Conservation (phyloP, 2,329 filamentous ascomycete species). For the Pseudopyricularia javanii region DNA sequence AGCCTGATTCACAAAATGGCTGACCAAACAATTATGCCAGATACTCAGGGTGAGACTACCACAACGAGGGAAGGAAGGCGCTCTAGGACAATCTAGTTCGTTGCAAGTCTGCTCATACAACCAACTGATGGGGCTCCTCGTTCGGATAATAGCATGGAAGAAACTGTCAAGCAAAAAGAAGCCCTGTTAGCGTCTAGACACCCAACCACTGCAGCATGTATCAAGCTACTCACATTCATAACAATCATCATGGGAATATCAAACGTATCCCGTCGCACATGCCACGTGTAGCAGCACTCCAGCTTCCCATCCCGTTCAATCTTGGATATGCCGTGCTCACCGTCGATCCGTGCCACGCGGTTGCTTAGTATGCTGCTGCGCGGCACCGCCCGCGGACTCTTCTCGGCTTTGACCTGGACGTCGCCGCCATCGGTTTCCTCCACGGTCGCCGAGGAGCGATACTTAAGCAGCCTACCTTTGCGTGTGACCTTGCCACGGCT, state of each 20-base stretch:
- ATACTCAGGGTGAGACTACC: too few relatives aligned
- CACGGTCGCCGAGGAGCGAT: conserved; percentile 46
- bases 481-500: conserved; percentile 75
- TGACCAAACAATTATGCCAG: too few relatives aligned
- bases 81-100: neutral
- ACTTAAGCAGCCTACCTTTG: conserved; percentile 79
- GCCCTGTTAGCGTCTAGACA: conserved; percentile 1
- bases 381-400: conserved; percentile 30
- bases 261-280: conserved; percentile 91
- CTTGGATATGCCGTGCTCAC: conserved; percentile 68
- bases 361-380: conserved; percentile 41
- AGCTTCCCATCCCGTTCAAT: conserved; percentile 83
- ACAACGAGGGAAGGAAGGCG: too few relatives aligned
- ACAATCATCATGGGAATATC: conserved; percentile 98
- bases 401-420: conserved; percentile 13
- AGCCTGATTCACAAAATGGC: neutral
- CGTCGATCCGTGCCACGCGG: conserved; percentile 50
- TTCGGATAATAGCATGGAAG: conserved; percentile 47
- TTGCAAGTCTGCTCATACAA: conserved; percentile 26
- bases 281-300: conserved; percentile 94
- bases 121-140: conserved; percentile 41
- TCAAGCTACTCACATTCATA: conserved; percentile 68
- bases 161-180: conserved; percentile 27
- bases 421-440: conserved; percentile 16
- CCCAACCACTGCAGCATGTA: neutral